These are phyloP conservation scores for Macaranga tanarius DNA, from an alignment of 441 rosid species.

Conservation along the genomic window DNA sequence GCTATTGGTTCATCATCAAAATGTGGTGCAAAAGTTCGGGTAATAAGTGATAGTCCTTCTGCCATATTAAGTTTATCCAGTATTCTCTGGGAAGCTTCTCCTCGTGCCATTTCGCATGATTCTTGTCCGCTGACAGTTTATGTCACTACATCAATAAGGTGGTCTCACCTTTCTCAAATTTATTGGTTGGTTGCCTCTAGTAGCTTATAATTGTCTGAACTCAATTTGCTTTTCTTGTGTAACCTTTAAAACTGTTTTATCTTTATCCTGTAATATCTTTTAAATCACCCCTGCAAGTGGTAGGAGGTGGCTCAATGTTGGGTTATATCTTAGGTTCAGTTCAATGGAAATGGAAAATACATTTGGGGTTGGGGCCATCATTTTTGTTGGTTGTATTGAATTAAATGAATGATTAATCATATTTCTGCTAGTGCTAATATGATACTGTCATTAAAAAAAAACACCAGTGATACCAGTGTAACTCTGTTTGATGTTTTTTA, in stretches of 20 bases:
- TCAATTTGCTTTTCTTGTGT: conserved; percentile 15
- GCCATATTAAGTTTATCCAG: conserved; percentile 33
- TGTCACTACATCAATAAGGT: conserved; percentile 42
- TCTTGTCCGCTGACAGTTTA: conserved; percentile 44
- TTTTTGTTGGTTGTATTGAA: background rate
- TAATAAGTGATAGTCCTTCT: conserved; percentile 43
- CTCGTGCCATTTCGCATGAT: conserved; percentile 46
- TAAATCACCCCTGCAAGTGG: background rate
- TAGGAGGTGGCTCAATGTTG: background rate
- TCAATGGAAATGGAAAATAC: background rate
- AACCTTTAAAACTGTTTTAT: background rate
- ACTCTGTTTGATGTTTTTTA: background rate
- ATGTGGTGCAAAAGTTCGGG: conserved; percentile 40
- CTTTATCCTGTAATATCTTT: background rate
- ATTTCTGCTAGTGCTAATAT: background rate
- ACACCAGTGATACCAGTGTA: background rate
- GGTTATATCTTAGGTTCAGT: background rate
- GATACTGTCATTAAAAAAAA: background rate
- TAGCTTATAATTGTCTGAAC: background rate
- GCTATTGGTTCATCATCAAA: conserved; percentile 32
- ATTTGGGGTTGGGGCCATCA: background rate
- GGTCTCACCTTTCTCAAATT: conserved; percentile 5
- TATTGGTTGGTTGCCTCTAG: conserved; percentile 9
- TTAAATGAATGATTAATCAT: background rate
- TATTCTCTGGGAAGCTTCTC: conserved; percentile 30